These are phyloP conservation scores for Benincasa hispida DNA, from an alignment of 306 rosid species.

Conservation along the genomic window DNA sequence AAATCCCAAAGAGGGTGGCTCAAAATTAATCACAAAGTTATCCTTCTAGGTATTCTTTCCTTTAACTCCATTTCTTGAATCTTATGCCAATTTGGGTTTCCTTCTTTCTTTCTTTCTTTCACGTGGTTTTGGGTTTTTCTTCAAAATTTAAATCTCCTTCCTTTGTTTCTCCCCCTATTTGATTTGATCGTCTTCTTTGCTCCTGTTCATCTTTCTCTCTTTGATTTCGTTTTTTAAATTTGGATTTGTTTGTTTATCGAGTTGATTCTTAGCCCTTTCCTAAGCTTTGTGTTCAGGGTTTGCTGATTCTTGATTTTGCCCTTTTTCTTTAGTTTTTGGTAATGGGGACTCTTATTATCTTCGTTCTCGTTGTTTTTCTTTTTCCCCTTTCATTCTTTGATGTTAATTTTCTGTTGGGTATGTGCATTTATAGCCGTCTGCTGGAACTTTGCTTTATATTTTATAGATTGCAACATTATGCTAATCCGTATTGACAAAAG, in stretches of 20 bases:
- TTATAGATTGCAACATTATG: not conserved
- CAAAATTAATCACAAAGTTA: not conserved
- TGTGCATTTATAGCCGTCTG: not conserved
- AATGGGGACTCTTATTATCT: not conserved
- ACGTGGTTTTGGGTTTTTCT: not conserved
- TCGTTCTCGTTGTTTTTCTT: not conserved
- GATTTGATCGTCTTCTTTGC: not conserved
- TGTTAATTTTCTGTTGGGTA: not conserved
- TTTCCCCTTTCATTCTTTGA: not conserved
- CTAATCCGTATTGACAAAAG: not conserved
- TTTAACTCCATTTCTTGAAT: conserved; percentile 3
- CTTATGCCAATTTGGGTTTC: not conserved
- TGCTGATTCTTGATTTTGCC: not conserved
- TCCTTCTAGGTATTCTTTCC: conserved; percentile 5
- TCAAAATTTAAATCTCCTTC: not conserved
- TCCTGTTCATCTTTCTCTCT: not conserved
- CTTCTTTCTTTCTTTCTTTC: not conserved
- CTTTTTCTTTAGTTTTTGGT: not conserved
- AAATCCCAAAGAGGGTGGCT: not conserved
- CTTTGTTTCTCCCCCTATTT: not conserved
- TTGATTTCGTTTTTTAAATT: not conserved
- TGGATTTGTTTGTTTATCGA: not conserved
- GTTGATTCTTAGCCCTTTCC: not conserved
- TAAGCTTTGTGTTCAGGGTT: not conserved
- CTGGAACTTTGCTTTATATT: not conserved